Evolutionary conservation across 179 eudicot genomes (phyloP).

Genomic region (Vitellaria paradoxa): DNA sequence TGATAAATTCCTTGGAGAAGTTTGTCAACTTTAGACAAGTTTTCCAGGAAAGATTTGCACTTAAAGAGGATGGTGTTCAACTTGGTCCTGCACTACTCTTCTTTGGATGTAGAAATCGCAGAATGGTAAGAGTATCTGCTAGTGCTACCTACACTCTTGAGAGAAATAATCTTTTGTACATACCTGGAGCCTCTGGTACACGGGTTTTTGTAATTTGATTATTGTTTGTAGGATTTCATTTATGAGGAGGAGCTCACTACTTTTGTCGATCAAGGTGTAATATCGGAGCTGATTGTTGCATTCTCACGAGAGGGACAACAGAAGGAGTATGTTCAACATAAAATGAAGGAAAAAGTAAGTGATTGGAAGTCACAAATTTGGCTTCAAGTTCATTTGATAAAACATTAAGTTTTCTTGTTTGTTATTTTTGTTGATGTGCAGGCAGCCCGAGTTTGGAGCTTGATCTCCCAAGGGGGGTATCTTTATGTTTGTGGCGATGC

Average conservation of each 20-base stretch:
- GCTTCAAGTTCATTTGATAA: neutral
- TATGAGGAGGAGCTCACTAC: conserved; percentile 59
- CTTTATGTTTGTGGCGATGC: conserved; percentile 75
- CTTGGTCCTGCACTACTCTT: conserved; percentile 61
- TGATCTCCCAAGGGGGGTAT: conserved; percentile 46
- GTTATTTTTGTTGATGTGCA: conserved; percentile 24
- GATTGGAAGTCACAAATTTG: too few relatives aligned
- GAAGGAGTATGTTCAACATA: conserved; percentile 78
- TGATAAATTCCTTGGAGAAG: neutral
- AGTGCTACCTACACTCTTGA: neutral
- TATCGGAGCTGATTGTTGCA: conserved; percentile 61
- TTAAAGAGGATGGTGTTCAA: conserved; percentile 61
- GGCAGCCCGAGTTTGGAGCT: conserved; percentile 61
- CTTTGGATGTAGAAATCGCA: conserved; percentile 74
- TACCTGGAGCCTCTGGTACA: neutral
- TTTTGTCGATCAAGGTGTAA: conserved; percentile 56
- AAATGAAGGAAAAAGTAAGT: conserved; percentile 64
- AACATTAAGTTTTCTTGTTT: neutral
- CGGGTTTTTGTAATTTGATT: neutral
- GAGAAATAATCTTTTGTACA: neutral
- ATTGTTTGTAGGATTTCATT: conserved; percentile 54
- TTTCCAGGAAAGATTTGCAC: conserved; percentile 62
- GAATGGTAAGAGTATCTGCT: conserved; percentile 37
- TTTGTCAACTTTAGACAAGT: neutral
- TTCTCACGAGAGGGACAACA: conserved; percentile 70